These are phyloP conservation scores for Pyracantha coccinea DNA, from an alignment of 331 rosid genomes.

Conservation along the genomic window DNA sequence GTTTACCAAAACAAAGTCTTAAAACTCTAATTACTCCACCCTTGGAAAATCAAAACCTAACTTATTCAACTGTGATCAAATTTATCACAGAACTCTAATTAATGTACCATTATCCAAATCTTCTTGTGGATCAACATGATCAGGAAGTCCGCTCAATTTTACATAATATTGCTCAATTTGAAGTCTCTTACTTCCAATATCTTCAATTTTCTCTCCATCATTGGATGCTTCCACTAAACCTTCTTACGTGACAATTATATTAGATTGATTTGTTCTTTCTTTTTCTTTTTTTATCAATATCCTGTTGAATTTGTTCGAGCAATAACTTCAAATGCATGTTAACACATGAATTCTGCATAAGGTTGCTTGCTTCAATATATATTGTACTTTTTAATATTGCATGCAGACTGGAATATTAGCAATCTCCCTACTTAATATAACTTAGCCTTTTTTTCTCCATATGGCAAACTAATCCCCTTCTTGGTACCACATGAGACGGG, in stretches of 20 bases:
- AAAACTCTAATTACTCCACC: background rate
- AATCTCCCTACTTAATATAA: background rate
- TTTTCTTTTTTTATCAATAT: background rate
- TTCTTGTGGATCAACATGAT: background rate
- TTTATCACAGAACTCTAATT: background rate
- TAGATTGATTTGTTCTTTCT: too few species aligned
- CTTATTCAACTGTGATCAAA: background rate
- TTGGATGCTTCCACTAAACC: background rate
- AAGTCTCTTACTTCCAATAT: background rate
- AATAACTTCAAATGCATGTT: background rate
- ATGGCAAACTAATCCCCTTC: too few species aligned
- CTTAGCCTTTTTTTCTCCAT: too few species aligned
- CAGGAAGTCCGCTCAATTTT: background rate
- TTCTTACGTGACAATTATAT: background rate
- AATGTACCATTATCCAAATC: background rate
- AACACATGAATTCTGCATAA: background rate
- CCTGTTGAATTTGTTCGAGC: background rate
- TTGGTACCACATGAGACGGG: too few species aligned
- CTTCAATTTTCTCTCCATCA: background rate
- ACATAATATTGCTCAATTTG: background rate
- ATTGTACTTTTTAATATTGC: background rate
- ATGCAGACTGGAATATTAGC: background rate
- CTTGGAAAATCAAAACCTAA: background rate
- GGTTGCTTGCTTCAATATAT: too few species aligned
- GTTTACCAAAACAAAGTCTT: background rate